Base-by-base conservation (phyloP, 306 rosid species). In the peach (Prunus persica) region DNA sequence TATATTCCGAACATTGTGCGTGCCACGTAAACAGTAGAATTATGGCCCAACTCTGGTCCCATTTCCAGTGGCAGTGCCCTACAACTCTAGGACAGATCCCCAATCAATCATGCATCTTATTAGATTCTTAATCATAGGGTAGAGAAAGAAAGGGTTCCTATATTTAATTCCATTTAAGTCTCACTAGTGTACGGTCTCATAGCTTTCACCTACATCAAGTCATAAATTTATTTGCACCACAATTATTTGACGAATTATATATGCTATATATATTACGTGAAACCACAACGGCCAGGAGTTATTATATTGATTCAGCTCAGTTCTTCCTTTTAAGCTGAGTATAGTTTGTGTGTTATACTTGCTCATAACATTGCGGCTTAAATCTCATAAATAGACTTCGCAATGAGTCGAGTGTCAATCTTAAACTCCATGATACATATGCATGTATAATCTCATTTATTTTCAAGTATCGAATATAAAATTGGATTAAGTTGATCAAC, bases 31-130 rank as follows among this genome's bases (percentile, higher is more conserved):
- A 18, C 65, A 61, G 66, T 76, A 68, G 65, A 32, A 65, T 30
- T 45, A 19, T 67, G 74, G 85, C 77, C 71, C 73, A 14, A 28
- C 68, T 22, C 49, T 20, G 28, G 24, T 41, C 49, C 19, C 56
- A 56, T 22, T 28, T 2, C 6, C 25, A 57, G 24, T 2, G 56
- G 47, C 38, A 19, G 15, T 45, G 9, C 77, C 51, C 65, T 68
- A 20, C 50, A 73, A 65, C 49, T 71, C 38, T 79, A 20, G 57
- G 67, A n/a, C 57, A 20, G 38, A 28, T 49, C 69, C 66, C 56
- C 15, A 52, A 30, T 69, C 15, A 52, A 30, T 69, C 81, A 69
- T 18, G 1, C 43, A 58, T 15, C 34, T 58, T 5, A 6, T 20
- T 22, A 24, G 34, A 58, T 58, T 58, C 65, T 25, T 25, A 58